phyloP scores from a whole-genome alignment of 2,329 filamentous ascomycete species.

The Drechslerella stenobrocha region DNA sequence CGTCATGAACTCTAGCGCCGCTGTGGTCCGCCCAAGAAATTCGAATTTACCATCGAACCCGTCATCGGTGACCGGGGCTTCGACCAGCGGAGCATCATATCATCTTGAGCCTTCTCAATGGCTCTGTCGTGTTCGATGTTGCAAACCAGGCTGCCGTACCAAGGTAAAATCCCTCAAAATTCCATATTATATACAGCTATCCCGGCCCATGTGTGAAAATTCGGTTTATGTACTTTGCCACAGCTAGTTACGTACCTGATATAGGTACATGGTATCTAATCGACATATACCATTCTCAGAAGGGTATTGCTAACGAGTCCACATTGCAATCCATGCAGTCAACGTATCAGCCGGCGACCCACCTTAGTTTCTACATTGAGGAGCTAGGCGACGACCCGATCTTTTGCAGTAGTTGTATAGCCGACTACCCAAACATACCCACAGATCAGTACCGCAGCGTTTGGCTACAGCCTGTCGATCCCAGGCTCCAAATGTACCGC shows the following conservation, averaged over 20 bases:
- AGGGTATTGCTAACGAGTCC: conserved; percentile 13
- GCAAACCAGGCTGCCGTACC: conserved; percentile 25
- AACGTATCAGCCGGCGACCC: conserved; percentile 23
- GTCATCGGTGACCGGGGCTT: conserved; percentile 7
- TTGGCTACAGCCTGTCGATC: conserved; percentile 12
- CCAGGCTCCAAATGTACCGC: conserved; percentile 31
- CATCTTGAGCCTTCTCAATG: conserved; percentile 21
- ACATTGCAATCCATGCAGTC: conserved; percentile 21
- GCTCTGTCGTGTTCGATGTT: conserved; percentile 35
- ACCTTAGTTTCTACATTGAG: conserved; percentile 36
- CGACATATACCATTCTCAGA: too few species aligned
- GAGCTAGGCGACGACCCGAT: conserved; percentile 39
- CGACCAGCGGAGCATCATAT: conserved; percentile 13
- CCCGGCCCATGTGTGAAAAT: neutral
- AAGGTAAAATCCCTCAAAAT: conserved; percentile 10
- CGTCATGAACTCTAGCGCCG: conserved; percentile 17
- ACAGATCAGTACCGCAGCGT: conserved; percentile 28
- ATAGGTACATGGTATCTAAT: too few species aligned
- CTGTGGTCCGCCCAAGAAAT: conserved; percentile 29
- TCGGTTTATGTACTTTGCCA: neutral
- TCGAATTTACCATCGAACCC: conserved; percentile 26
- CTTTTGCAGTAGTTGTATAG: conserved; percentile 26
- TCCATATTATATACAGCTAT: too few species aligned
- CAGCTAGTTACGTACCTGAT: too few species aligned
- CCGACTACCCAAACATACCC: conserved; percentile 32